These are phyloP conservation scores for Musa troglodytarum DNA, from an alignment of 176 grass and related monocot genomes.

Conservation along the genomic window DNA sequence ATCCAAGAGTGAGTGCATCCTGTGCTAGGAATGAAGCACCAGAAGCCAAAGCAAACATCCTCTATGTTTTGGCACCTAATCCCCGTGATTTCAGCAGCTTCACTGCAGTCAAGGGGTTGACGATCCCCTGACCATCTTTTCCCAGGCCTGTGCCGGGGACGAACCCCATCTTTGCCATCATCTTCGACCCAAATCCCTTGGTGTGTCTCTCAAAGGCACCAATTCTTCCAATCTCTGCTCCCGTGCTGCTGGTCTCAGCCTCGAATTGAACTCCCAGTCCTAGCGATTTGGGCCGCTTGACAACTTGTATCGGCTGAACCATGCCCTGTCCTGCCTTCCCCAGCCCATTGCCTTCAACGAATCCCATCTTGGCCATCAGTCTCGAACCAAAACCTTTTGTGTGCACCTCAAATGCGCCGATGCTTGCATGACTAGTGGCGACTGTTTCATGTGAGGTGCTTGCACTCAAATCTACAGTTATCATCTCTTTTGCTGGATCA, in stretches of 20 bases:
- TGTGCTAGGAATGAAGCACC: background rate
- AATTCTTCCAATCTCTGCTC: constrained; percentile 13
- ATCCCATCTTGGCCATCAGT: constrained; percentile 99
- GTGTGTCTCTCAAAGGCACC: constrained; percentile 86
- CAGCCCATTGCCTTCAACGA: constrained; percentile 62
- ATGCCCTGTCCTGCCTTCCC: constrained; percentile 90
- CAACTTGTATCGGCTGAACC: constrained; percentile 57
- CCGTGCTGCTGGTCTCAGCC: constrained; percentile 5
- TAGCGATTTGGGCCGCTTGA: constrained; percentile 79
- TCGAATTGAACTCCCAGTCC: constrained; percentile 70
- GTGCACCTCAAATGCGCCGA: constrained; percentile 75
- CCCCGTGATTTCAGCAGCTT: constrained; percentile 46
- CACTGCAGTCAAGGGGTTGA: constrained; percentile 41
- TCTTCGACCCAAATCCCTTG: constrained; percentile 80
- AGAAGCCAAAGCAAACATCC: background rate
- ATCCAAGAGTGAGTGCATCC: background rate
- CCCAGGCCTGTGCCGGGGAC: constrained; percentile 55
- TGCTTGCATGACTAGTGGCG: constrained; percentile 21
- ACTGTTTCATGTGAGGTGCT: constrained; percentile 20
- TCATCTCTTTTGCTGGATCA: constrained; percentile 32
- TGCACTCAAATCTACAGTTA: constrained; percentile 30
- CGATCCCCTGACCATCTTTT: constrained; percentile 63
- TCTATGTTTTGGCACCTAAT: constrained; percentile 39
- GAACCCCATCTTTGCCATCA: constrained; percentile 94
- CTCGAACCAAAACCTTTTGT: constrained; percentile 88